Base-by-base conservation (phyloP, 352 stramenopile genomes). In the Achlya hypogyna region DNA sequence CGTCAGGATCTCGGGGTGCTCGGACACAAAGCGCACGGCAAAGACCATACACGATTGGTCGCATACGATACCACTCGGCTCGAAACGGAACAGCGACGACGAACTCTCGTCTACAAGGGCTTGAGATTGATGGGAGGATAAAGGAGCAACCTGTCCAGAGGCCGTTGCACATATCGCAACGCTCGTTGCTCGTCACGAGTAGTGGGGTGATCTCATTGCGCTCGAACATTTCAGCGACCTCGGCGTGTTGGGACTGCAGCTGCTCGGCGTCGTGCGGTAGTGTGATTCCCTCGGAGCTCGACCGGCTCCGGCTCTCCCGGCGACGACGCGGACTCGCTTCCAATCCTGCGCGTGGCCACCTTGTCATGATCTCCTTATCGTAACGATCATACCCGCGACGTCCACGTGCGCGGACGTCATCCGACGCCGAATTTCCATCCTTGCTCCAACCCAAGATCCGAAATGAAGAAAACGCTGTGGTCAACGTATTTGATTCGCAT, bases 141-240 rank as follows among this genome's bases (percentile, higher is more conserved):
- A 9, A 58, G 29, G 16, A 35, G 8, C n/a, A 60, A 67, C 60
- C 60, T 38, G 60, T 67, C 60, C 60, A 67, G 60, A 67, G 60
- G 10, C 40, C 60, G 27, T 67, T 49, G 60, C 60, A 67, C n/a
- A 67, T 28, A 58, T 67, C 60, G 27, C 60, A 67, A 5, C 25
- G 51, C 27, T 32, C 27, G 43, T 58, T 25, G 27, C 38, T 35
- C 32, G 58, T 34, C 25, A 22, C 18, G 20, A 42, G 22, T 6
- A 67, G 23, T 14, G 60, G 38, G 43, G 28, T 49, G 34, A 67
- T 67, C 28, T 67, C 60, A 23, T 67, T 67, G 8, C 60, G 42
- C 32, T 67, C 60, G 40, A 67, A 45, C 60, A 67, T 67, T 5
- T 28, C 42, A 25, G 60, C 60, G 28, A 67, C 47, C 18, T 67